Evolutionary conservation across 2,329 filamentous ascomycete species (phyloP).

Genomic region (Fusarium veterinarium): DNA sequence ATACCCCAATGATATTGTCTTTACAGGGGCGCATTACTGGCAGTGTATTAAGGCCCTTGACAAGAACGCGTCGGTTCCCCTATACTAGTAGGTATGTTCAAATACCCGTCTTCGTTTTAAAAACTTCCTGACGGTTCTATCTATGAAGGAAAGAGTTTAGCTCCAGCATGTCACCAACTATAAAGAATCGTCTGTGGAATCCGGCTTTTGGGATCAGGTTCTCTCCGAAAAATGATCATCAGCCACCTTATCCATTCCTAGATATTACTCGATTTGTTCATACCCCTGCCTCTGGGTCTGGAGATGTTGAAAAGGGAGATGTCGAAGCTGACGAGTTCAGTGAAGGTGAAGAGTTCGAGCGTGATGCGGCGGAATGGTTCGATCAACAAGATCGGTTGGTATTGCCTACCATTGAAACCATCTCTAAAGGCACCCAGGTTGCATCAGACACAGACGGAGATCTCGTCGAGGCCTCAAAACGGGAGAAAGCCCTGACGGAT

Average conservation of each 20-base stretch:
- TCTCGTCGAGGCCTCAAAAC: constrained; percentile 4
- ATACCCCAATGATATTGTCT: constrained; percentile 36
- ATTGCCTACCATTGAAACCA: not conserved
- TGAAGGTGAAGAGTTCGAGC: constrained; percentile 43
- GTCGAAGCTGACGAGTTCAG: constrained; percentile 33
- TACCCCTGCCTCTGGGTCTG: constrained; percentile 4
- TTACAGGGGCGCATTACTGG: constrained; percentile 39
- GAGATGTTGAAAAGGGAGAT: not conserved
- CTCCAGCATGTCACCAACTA: constrained; percentile 33
- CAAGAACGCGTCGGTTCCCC: constrained; percentile 25
- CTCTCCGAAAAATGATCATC: constrained; percentile 32
- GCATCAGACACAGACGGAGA: constrained; percentile 3
- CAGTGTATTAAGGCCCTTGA: constrained; percentile 45
- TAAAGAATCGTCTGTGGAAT: constrained; percentile 45
- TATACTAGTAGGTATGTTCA: constrained; percentile 34
- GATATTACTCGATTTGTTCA: constrained; percentile 45
- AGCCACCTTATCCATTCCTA: constrained; percentile 43
- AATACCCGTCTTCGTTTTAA: constrained; percentile 1
- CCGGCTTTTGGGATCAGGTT: constrained; percentile 48
- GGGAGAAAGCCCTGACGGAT: not conserved
- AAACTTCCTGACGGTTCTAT: constrained; percentile 13
- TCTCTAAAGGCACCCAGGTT: constrained; percentile 11
- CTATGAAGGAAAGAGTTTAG: constrained; percentile 15
- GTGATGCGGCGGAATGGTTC: constrained; percentile 42
- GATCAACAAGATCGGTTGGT: constrained; percentile 38